These are phyloP conservation scores for Hortiboletus flavorubellus DNA, from an alignment of 768 basidiomycete species.

Conservation along the genomic window DNA sequence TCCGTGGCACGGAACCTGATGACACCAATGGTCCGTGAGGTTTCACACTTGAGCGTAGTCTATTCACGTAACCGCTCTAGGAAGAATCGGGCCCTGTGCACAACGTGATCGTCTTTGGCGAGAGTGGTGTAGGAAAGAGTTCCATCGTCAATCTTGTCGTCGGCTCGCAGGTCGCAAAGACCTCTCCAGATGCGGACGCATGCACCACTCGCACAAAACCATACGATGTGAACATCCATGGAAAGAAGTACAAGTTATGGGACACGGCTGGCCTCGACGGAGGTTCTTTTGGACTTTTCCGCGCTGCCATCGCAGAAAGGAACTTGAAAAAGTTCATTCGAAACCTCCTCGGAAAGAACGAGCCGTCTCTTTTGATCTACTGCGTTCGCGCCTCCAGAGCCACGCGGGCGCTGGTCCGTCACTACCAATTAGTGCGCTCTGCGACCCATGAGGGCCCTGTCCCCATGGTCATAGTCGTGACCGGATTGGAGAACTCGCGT, in stretches of 20 bases:
- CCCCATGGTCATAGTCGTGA: slow-evolving; percentile 39
- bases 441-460: slow-evolving; percentile 29
- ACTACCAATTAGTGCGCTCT: slow-evolving; percentile 35
- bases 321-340: slow-evolving; percentile 32
- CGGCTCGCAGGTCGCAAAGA: slow-evolving; percentile 27
- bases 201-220: slow-evolving; percentile 32
- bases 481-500: slow-evolving; percentile 36
- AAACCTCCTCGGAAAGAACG: slow-evolving; percentile 31
- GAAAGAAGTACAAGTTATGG: slow-evolving; percentile 24
- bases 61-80: slow-evolving; percentile 6
- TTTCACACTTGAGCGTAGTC: not conserved
- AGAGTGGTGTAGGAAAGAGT: slow-evolving; percentile 42
- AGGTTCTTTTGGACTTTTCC: slow-evolving; percentile 23
- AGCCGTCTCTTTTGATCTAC: slow-evolving; percentile 40
- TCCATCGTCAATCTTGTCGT: slow-evolving; percentile 41
- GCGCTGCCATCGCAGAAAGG: slow-evolving; percentile 22
- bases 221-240: slow-evolving; percentile 25
- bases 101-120: slow-evolving; percentile 46
- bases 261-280: slow-evolving; percentile 38
- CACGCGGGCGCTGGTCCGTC: slow-evolving; percentile 35
- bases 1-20: not conserved
- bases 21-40: slow-evolving; percentile 13
- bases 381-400: slow-evolving; percentile 40
- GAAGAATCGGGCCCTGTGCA: not conserved
- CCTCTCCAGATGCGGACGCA: slow-evolving; percentile 32